These are phyloP conservation scores for Cardamine chenopodiifolia DNA, from an alignment of 345 rosid species.

Conservation along the genomic window DNA sequence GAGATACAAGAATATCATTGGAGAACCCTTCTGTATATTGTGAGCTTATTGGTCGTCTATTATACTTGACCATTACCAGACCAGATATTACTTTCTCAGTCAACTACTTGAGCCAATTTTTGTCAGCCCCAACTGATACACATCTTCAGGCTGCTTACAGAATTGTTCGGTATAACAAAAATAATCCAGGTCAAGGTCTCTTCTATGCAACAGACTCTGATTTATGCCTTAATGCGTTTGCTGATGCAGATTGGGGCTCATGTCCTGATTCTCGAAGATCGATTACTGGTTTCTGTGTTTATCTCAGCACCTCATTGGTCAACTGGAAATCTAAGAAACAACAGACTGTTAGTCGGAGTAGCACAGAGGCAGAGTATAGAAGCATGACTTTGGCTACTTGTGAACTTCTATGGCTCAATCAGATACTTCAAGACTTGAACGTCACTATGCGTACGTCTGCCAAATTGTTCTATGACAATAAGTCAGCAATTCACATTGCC, in stretches of 20 bases:
- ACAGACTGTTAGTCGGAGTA: neutral
- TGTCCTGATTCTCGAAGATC: neutral
- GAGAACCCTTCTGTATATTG: neutral
- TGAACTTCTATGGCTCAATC: neutral
- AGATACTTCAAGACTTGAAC: neutral
- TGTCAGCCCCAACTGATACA: rapidly evolving
- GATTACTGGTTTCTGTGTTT: neutral
- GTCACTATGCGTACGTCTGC: too few relatives aligned
- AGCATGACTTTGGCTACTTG: neutral
- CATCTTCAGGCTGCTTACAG: neutral
- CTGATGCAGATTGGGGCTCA: neutral
- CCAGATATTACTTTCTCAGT: neutral
- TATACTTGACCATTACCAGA: neutral
- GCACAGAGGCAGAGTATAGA: neutral
- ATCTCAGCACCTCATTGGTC: neutral
- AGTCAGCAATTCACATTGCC: too few relatives aligned
- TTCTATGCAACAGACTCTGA: neutral
- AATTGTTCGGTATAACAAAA: neutral
- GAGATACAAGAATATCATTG: neutral
- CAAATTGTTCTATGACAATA: too few relatives aligned
- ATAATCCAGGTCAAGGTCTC: neutral
- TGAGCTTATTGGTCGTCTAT: neutral
- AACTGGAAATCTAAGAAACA: neutral
- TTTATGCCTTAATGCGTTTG: neutral
- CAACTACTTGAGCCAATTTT: neutral